Evolutionary conservation across 2,329 filamentous ascomycete genomes (phyloP).

Genomic region (Ceratocystis ficicola): DNA sequence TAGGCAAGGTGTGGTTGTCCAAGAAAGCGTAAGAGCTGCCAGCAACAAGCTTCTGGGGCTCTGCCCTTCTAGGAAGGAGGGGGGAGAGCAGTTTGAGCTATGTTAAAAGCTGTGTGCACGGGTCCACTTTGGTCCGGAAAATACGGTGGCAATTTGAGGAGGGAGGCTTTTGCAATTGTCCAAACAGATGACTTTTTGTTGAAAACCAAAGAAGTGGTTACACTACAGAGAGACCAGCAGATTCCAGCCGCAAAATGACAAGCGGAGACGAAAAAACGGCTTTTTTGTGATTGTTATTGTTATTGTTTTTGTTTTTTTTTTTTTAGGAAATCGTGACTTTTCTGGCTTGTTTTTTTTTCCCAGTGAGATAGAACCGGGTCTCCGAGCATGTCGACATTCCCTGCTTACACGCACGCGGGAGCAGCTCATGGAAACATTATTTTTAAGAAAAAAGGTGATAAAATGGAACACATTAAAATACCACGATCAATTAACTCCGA

Average conservation of each 20-base stretch:
- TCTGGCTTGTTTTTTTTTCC: too few species aligned
- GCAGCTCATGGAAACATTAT: too few species aligned
- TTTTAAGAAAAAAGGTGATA: neutral
- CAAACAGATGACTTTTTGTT: neutral
- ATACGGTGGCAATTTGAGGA: neutral
- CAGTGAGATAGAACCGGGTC: too few species aligned
- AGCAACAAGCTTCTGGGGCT: neutral
- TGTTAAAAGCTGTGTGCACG: neutral
- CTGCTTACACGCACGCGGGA: too few species aligned
- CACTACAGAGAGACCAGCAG: too few species aligned
- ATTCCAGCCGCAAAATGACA: too few species aligned
- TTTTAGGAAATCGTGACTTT: neutral
- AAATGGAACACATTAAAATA: neutral
- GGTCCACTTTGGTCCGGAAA: constrained; percentile 15
- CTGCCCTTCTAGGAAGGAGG: neutral
- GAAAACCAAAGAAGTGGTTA: too few species aligned
- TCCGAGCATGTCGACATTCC: too few species aligned
- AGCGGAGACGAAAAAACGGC: too few species aligned
- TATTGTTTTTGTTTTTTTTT: neutral
- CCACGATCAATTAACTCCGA: too few species aligned
- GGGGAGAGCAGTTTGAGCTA: neutral
- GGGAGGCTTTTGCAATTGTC: neutral
- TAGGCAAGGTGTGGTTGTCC: neutral
- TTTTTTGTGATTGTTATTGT: neutral
- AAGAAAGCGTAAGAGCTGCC: neutral